Percentiles rank a stretch among this genome's conserved stretches.
Evolutionary conservation across 1,284 basidiomycete species (phyloP).

Genomic region (Takashimella koratensis): DNA sequence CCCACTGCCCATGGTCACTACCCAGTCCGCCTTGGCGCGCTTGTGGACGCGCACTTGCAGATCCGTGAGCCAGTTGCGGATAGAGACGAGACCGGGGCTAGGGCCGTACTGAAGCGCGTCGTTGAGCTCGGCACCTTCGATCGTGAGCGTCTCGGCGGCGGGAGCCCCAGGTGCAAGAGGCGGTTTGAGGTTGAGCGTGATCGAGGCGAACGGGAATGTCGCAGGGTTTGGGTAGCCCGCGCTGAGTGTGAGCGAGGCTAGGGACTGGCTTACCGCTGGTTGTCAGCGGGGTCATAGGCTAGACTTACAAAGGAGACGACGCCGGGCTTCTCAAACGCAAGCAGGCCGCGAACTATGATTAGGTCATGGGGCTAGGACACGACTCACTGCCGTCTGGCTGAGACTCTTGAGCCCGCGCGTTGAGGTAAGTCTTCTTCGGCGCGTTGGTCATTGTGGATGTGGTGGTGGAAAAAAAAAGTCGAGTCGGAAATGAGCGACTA

Average conservation of each 20-base stretch:
- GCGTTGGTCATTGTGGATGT: background rate
- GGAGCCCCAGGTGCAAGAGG: slow-evolving; percentile 51
- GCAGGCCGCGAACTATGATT: slow-evolving; percentile 57
- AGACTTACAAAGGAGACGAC: slow-evolving; percentile 70
- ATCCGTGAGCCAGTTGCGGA: slow-evolving; percentile 64
- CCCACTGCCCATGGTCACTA: slow-evolving; percentile 71
- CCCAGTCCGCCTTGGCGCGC: slow-evolving; percentile 58
- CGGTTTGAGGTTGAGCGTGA: slow-evolving; percentile 57
- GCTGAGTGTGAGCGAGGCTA: slow-evolving; percentile 12
- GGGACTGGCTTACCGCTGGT: background rate
- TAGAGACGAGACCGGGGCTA: slow-evolving; percentile 63
- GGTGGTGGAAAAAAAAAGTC: no score
- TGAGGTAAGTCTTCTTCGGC: background rate
- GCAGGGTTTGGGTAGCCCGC: slow-evolving; percentile 72
- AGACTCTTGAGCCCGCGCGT: background rate
- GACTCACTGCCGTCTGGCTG: background rate
- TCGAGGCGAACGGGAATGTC: slow-evolving; percentile 80
- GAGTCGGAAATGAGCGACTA: no score
- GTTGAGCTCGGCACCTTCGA: slow-evolving; percentile 58
- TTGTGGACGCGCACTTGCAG: slow-evolving; percentile 65
- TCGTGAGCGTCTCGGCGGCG: slow-evolving; percentile 25
- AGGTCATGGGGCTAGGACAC: background rate
- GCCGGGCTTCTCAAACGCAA: slow-evolving; percentile 74
- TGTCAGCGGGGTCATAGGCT: background rate
- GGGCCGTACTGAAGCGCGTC: slow-evolving; percentile 72